These are phyloP conservation scores for Scutellaria galericulata DNA, from an alignment of 257 asterid species.

Conservation along the genomic window DNA sequence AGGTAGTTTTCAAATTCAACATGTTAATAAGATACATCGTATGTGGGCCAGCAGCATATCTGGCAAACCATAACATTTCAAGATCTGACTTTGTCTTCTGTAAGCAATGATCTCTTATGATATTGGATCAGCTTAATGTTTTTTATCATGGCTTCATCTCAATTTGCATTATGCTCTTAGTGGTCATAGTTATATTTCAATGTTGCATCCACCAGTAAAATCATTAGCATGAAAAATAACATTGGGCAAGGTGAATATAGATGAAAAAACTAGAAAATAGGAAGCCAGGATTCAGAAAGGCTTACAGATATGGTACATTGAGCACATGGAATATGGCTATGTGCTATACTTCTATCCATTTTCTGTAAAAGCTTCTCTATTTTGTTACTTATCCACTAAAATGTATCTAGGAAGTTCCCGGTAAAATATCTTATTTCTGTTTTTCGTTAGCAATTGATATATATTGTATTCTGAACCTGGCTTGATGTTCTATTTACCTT, in stretches of 20 bases:
- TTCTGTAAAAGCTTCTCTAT: background rate
- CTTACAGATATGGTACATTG: slow-evolving; percentile 10
- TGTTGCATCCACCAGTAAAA: background rate
- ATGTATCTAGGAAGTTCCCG: background rate
- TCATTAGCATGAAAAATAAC: background rate
- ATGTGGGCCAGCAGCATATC: background rate
- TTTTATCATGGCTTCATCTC: slow-evolving; percentile 15
- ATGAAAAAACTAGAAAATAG: slow-evolving; percentile 9
- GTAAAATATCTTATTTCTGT: slow-evolving; percentile 7
- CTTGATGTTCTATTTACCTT: background rate
- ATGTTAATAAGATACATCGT: background rate
- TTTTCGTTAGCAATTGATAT: slow-evolving; percentile 16
- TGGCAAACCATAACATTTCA: background rate
- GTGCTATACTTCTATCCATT: slow-evolving; percentile 14
- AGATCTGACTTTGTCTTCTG: slow-evolving; percentile 26
- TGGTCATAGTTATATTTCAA: slow-evolving; percentile 22
- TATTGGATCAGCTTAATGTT: slow-evolving; percentile 11
- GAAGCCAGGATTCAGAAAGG: background rate
- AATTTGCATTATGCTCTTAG: slow-evolving; percentile 22
- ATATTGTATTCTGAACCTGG: background rate
- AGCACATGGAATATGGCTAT: slow-evolving; percentile 6
- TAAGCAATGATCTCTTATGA: background rate
- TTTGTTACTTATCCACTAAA: slow-evolving; percentile 13
- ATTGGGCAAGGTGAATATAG: background rate
- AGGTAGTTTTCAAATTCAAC: slow-evolving; percentile 16